Conservation (phyloP, 2,329 filamentous ascomycete species). For the Hypoxylon sp. region DNA sequence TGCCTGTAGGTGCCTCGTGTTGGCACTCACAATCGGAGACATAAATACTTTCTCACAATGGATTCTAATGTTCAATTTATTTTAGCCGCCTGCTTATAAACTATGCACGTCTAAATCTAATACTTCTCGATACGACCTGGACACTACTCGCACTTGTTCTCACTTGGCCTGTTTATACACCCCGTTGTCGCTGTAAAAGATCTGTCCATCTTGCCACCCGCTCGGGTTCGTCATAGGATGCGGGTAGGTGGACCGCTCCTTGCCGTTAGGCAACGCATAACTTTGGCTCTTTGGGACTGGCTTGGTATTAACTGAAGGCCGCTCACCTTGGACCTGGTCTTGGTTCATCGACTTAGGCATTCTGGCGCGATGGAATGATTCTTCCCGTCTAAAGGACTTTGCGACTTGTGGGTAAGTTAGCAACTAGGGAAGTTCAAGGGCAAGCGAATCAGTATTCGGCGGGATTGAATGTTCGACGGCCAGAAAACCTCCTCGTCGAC, state of each 20-base stretch:
- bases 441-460: not conserved
- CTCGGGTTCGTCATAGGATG: not conserved
- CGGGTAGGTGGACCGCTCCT: slow-evolving; percentile 1
- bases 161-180: not conserved
- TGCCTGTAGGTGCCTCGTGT: too few species aligned
- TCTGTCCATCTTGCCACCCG: not conserved
- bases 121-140: not conserved
- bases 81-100: too few species aligned
- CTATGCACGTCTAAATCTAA: too few species aligned
- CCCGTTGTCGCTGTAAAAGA: not conserved
- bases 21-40: too few species aligned
- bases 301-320: slow-evolving; percentile 5
- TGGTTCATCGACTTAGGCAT: slow-evolving; percentile 3
- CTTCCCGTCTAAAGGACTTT: not conserved
- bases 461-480: not conserved
- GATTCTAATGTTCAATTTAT: too few species aligned
- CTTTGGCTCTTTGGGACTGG: not conserved
- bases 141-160: not conserved
- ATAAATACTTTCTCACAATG: too few species aligned
- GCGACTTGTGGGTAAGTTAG: not conserved
- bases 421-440: not conserved
- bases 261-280: slow-evolving; percentile 1
- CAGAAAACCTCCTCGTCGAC: not conserved
- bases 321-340: not conserved
- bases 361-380: not conserved